Evolutionary conservation across 2,329 filamentous ascomycete genomes (phyloP).

Genomic region (Aureobasidium lini): DNA sequence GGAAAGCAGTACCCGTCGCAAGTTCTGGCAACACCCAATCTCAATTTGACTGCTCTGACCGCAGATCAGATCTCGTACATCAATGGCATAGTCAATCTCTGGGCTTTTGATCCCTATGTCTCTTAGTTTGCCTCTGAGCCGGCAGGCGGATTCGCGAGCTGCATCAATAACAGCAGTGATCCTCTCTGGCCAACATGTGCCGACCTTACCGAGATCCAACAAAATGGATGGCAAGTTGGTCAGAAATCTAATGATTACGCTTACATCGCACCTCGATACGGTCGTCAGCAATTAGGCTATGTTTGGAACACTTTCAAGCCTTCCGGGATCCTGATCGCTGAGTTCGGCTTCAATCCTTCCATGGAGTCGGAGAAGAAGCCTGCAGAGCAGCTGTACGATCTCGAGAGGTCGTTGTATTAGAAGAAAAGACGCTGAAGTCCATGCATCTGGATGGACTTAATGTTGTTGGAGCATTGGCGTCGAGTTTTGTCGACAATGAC

Average conservation of each 20-base stretch:
- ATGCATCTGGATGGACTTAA: conserved; percentile 27
- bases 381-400: conserved; percentile 47
- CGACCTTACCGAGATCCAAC: conserved; percentile 23
- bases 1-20: conserved; percentile 43
- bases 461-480: conserved; percentile 27
- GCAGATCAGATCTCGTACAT: conserved; percentile 36
- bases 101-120: conserved; percentile 27
- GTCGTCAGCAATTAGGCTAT: conserved; percentile 50
- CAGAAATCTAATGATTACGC: conserved; percentile 49
- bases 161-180: conserved; percentile 25
- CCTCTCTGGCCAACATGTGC: conserved; percentile 26
- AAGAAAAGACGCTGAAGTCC: conserved; percentile 29
- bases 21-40: conserved; percentile 38
- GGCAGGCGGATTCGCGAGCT: conserved; percentile 31
- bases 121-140: conserved; percentile 15
- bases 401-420: conserved; percentile 49
- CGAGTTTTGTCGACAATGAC: conserved; percentile 29
- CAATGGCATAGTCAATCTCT: conserved; percentile 23
- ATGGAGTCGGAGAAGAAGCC: conserved; percentile 38
- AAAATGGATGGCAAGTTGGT: conserved; percentile 28
- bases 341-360: conserved; percentile 35
- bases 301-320: conserved; percentile 51
- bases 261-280: conserved; percentile 51
- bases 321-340: conserved; percentile 33
- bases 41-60: conserved; percentile 41